These are phyloP conservation scores for Backusella parvicylindrica DNA, from an alignment of 192 early-diverging fungal species.

Conservation along the genomic window DNA sequence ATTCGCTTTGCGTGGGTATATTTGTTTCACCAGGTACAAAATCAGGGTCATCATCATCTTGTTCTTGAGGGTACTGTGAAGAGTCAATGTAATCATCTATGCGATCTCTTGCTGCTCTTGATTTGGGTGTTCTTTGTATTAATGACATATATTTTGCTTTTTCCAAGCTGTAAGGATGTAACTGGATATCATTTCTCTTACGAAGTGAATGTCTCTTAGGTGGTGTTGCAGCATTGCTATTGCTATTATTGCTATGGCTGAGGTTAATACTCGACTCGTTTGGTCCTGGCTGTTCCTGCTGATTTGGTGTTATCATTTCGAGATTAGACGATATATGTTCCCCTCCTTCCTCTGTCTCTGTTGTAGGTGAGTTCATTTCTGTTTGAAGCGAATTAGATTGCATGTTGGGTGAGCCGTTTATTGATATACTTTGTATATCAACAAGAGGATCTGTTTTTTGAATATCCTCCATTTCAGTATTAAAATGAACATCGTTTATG, in stretches of 20 bases:
- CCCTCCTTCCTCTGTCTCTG: background rate
- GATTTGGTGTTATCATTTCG: background rate
- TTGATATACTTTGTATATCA: background rate
- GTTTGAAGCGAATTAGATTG: background rate
- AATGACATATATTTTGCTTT: background rate
- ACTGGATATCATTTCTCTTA: background rate
- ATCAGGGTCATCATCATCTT: background rate
- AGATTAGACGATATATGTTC: background rate
- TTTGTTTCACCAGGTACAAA: background rate
- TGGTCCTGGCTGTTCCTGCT: background rate
- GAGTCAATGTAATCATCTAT: background rate
- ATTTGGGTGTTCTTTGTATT: background rate
- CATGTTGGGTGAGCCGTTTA: background rate
- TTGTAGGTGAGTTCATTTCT: background rate
- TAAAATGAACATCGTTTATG: background rate
- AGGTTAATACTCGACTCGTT: too few species aligned
- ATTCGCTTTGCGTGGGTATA: background rate
- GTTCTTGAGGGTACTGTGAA: background rate
- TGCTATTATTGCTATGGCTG: too few species aligned
- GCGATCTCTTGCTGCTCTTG: background rate
- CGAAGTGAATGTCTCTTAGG: slow-evolving; percentile 1
- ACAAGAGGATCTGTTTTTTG: background rate
- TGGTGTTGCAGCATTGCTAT: background rate
- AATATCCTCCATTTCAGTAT: background rate
- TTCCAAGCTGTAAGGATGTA: background rate